phyloP scores from a whole-genome alignment of 352 stramenopile genomes.

The Phytophthora lateralis region DNA sequence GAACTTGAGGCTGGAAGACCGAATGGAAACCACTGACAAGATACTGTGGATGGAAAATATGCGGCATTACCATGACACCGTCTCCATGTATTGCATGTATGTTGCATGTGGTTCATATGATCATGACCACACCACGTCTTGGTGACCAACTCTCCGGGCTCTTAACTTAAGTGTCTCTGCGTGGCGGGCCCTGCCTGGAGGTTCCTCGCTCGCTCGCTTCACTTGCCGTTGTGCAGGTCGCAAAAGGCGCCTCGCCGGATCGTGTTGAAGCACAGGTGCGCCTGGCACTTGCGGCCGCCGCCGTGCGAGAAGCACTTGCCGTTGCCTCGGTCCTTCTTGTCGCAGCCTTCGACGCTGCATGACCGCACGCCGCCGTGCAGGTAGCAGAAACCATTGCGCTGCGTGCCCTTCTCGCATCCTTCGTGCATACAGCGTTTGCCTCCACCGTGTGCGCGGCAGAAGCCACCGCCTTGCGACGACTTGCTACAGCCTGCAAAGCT shows the following conservation, averaged over 20 bases:
- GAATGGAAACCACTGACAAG: background rate
- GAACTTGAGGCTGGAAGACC: no score
- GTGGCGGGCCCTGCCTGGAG: slow-evolving; percentile 11
- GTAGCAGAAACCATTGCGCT: slow-evolving; percentile 85
- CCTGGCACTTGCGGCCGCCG: slow-evolving; percentile 73
- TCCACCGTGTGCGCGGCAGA: slow-evolving; percentile 79
- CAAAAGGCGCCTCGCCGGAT: slow-evolving; percentile 72
- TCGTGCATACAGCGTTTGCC: slow-evolving; percentile 79
- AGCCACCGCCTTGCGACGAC: slow-evolving; percentile 74
- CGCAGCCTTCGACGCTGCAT: slow-evolving; percentile 71
- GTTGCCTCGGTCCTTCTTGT: slow-evolving; percentile 86
- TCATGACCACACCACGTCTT: slow-evolving; percentile 25
- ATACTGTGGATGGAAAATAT: background rate
- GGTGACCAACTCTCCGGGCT: slow-evolving; percentile 21
- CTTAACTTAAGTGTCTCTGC: slow-evolving; percentile 38
- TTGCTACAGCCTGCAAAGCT: slow-evolving; percentile 75
- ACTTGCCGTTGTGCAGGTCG: slow-evolving; percentile 53
- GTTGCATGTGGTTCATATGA: slow-evolving; percentile 20
- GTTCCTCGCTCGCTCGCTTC: slow-evolving; percentile 5
- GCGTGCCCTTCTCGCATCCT: slow-evolving; percentile 78
- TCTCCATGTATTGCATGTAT: slow-evolving; percentile 15
- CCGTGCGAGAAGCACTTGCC: slow-evolving; percentile 85
- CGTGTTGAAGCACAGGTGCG: slow-evolving; percentile 64
- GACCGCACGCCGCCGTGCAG: slow-evolving; percentile 76
- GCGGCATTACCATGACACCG: slow-evolving; percentile 12